These are phyloP conservation scores for Ogataea allantospora DNA, from an alignment of 805 yeast species.

Conservation along the genomic window DNA sequence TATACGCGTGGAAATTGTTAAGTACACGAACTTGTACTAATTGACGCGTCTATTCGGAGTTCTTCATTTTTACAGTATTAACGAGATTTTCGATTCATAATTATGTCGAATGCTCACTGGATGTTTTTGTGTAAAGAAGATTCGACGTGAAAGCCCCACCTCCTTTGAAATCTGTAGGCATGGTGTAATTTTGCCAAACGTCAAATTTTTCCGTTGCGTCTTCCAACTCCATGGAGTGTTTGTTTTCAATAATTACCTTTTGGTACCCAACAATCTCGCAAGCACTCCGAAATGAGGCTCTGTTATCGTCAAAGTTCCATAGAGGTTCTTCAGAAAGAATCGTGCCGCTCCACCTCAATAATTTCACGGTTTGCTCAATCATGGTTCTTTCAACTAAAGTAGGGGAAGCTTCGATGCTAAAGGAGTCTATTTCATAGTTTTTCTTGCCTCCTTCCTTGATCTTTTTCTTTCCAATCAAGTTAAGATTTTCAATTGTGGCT, in stretches of 20 bases:
- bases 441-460: background rate
- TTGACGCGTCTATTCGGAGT: background rate
- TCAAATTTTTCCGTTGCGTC: conserved; percentile 3
- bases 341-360: conserved; percentile 19
- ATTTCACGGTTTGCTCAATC: conserved; percentile 7
- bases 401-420: conserved; percentile 3
- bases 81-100: too few relatives aligned
- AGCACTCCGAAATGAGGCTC: conserved; percentile 17
- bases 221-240: conserved; percentile 5
- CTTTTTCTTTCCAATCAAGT: background rate
- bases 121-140: background rate
- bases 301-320: conserved; percentile 18
- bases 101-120: too few relatives aligned
- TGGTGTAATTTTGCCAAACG: conserved; percentile 3
- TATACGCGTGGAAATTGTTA: conserved; percentile 5
- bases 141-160: background rate
- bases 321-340: conserved; percentile 11
- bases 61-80: background rate
- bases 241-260: background rate
- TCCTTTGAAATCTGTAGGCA: conserved; percentile 1
- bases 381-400: conserved; percentile 18
- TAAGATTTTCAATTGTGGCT: conserved; percentile 1
- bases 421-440: background rate
- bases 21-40: conserved; percentile 1
- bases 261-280: conserved; percentile 19